Base-by-base conservation (phyloP, 495 filamentous ascomycete species). In the Neurospora tetraspora region DNA sequence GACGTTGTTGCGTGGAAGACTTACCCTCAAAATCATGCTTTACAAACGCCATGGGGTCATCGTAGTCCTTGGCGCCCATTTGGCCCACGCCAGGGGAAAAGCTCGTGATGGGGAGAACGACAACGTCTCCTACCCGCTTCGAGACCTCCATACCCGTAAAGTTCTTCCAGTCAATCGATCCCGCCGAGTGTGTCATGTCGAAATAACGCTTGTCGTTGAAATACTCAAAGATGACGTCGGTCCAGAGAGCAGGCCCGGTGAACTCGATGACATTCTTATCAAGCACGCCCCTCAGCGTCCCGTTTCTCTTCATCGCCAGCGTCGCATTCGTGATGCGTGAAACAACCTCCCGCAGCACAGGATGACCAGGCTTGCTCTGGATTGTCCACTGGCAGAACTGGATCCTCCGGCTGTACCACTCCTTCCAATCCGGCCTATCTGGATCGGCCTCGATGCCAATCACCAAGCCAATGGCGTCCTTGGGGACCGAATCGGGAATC, bases 341-440 rank as follows among this genome's bases (percentile, higher is more conserved):
- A 37, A 99, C 92, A 70, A 98, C 88, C 72, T 98, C 93, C 36
- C 92, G 88, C 68, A 99, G 85, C 27, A 98, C 91, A 0, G 96
- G 96, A 77, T 99, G 96, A 9, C 96, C 96, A 0, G 96, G 92
- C 80, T 99, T 99, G 53, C 92, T 83, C 78, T 98, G 95, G 70
- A 99, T 97, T 5, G 96, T 99, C 96, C 96, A 99, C 79, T 99
- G 96, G 81, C 96, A 99, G 81, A 99, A 99, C 77, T 99, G 96
- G 69, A 99, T 93, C 37, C 96, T 87, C 70, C 96, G 91, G 70
- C 93, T 94, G 82, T 98, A 99, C 96, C 96, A 99, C 0, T 97
- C 86, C 40, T 89, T 87, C 96, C 96, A 99, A 77, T 99, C 96
- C 3, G 88, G 86, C 53, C 96, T 87, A 80, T 98, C 94, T 2